Base-by-base conservation (phyloP, 2,329 filamentous ascomycete species). In the Orbilia javanica region DNA sequence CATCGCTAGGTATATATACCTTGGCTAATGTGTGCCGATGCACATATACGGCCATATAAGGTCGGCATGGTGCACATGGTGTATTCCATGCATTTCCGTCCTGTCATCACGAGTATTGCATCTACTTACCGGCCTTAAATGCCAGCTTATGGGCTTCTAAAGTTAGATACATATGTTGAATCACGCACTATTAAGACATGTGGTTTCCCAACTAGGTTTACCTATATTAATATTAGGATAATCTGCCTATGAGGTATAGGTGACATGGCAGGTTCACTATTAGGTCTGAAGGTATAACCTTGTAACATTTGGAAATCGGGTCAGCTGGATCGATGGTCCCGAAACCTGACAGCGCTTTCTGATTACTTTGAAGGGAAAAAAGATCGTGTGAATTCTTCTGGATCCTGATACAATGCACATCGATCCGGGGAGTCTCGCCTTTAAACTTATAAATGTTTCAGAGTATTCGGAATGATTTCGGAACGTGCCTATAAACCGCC, bases 391-490 rank as follows among this genome's bases (percentile, higher is more conserved):
- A 60, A 20, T 42, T 57, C 10, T 34, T 57, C 8, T 60, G 18
- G 27, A 25, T 60, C 27, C 3, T 60, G 55, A 60, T 31, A 60
- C 55, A 60, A 46, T 34, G 50, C 52, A 34, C 60, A 63, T 77
- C 73, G 29, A 77, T 48, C 67, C 74, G 74, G 62, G 60, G 67
- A 70, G 46, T 70, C 52, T 78, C 67, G 67, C 48, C 48, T 66
- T 52, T 68, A 44, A 39, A 42, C 34, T 55, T 39, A 44, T 53
- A 50, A 18, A 68, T 44, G 55, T 52, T 66, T 73, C 20, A 66
- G 34, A 53, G 48, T 46, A 44, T 46, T 52, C 74, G 74, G 74
- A 78, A 78, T 72, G 74, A 78, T 71, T 78, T 78, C 74, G 74
- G 74, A 72, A 78, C 10, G 31, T 63, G 62, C 53, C 67, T 67